phyloP scores from a whole-genome alignment of 2,329 filamentous ascomycete genomes.

The Fusarium liriodendri region DNA sequence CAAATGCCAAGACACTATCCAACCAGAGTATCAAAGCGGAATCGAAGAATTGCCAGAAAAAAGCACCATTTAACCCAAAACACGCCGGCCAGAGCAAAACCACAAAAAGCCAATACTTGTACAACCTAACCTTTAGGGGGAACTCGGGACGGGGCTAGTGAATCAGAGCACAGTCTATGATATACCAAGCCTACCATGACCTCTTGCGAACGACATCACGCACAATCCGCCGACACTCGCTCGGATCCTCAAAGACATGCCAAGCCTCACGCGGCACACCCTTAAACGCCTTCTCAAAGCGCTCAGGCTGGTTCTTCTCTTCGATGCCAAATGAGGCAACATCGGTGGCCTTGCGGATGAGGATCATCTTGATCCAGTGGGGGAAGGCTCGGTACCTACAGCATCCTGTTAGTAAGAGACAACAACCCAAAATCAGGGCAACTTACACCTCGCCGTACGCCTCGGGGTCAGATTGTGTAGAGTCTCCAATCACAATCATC shows the following conservation, averaged over 20 bases:
- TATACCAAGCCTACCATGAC: neutral
- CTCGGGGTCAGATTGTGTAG: slow-evolving; percentile 91
- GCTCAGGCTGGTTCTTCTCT: slow-evolving; percentile 76
- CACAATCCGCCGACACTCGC: slow-evolving; percentile 64
- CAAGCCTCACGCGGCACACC: slow-evolving; percentile 77
- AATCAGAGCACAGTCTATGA: neutral
- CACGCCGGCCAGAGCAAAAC: too few species aligned
- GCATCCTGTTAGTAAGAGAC: slow-evolving; percentile 17
- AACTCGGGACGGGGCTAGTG: neutral
- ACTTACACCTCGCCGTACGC: slow-evolving; percentile 83
- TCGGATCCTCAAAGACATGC: slow-evolving; percentile 84
- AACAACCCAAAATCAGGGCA: neutral
- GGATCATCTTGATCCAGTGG: slow-evolving; percentile 84
- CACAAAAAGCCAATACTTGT: neutral
- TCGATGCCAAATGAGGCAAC: slow-evolving; percentile 76
- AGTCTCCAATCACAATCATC: slow-evolving; percentile 89
- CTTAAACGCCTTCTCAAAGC: slow-evolving; percentile 87
- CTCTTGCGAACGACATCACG: slow-evolving; percentile 37
- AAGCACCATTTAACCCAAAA: neutral
- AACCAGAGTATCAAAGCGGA: neutral
- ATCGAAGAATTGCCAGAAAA: neutral
- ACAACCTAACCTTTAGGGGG: neutral
- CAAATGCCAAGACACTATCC: neutral
- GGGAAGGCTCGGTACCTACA: slow-evolving; percentile 70
- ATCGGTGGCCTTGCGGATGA: slow-evolving; percentile 85